Conservation (phyloP, 164 flowering plant species). For the Vitis labrusca region DNA sequence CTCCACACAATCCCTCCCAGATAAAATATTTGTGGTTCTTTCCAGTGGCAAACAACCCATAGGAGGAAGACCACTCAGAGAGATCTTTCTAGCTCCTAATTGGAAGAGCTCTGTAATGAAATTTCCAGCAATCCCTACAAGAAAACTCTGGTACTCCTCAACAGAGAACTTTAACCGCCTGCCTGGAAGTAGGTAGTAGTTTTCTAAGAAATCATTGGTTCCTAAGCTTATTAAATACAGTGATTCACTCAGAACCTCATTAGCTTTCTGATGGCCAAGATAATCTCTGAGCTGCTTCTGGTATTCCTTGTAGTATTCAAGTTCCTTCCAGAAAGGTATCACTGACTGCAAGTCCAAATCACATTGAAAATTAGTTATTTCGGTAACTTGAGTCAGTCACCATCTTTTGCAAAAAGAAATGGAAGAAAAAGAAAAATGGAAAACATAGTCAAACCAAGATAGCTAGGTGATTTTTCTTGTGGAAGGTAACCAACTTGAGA, state of each 20-base stretch:
- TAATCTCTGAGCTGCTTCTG: slow-evolving; percentile 33
- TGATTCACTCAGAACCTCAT: slow-evolving; percentile 34
- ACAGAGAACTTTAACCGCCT: slow-evolving; percentile 29
- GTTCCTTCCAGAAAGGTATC: slow-evolving; percentile 64
- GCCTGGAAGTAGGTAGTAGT: slow-evolving; percentile 34
- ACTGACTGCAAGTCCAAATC: slow-evolving; percentile 44
- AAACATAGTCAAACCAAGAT: no score
- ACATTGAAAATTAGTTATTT: not conserved
- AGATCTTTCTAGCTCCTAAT: slow-evolving; percentile 53
- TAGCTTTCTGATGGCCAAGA: slow-evolving; percentile 43
- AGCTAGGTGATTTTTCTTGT: no score
- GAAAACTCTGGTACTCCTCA: slow-evolving; percentile 40
- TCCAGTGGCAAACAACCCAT: slow-evolving; percentile 82
- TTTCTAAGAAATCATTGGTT: slow-evolving; percentile 74
- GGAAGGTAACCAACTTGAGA: no score
- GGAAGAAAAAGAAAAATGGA: not conserved
- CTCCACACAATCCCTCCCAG: slow-evolving; percentile 33
- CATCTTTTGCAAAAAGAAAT: not conserved
- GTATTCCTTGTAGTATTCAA: slow-evolving; percentile 66
- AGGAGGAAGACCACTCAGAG: slow-evolving; percentile 55
- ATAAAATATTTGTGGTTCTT: slow-evolving; percentile 34
- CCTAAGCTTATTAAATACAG: slow-evolving; percentile 62
- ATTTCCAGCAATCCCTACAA: slow-evolving; percentile 31
- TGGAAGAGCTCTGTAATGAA: slow-evolving; percentile 34
- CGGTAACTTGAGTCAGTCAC: not conserved